Percentiles rank a stretch among this genome's conserved stretches.
These are phyloP conservation scores for Diplodia seriata DNA, from an alignment of 2,329 filamentous ascomycete genomes.

Conservation along the genomic window DNA sequence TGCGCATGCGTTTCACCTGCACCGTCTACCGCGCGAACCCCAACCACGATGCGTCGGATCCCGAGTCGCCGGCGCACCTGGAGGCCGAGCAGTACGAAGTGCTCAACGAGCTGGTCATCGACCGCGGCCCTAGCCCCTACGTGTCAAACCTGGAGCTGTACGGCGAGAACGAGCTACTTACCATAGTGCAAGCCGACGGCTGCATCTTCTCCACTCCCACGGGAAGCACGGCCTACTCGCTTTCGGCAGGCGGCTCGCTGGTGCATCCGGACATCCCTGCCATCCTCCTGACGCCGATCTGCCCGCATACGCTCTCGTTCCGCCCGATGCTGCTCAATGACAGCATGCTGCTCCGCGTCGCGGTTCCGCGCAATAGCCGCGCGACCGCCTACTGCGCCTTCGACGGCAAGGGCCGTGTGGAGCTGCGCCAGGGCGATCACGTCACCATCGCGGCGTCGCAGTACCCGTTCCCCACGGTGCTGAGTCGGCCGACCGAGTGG, in stretches of 20 bases:
- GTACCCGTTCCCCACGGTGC: constrained; percentile 96
- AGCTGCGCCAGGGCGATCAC: constrained; percentile 90
- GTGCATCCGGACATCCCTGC: constrained; percentile 97
- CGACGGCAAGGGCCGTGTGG: constrained; percentile 93
- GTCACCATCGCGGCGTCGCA: constrained; percentile 96
- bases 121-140: constrained; percentile 94
- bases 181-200: constrained; percentile 93
- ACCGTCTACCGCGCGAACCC: constrained; percentile 80
- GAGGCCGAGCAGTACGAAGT: constrained; percentile 98
- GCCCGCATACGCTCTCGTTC: constrained; percentile 95
- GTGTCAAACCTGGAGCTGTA: constrained; percentile 97
- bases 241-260: constrained; percentile 92
- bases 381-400: constrained; percentile 97
- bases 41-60: constrained; percentile 40
- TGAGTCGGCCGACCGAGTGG: constrained; percentile 89
- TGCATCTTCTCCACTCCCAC: constrained; percentile 98
- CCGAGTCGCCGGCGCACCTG: constrained; percentile 63
- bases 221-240: constrained; percentile 87
- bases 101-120: constrained; percentile 97
- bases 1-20: constrained; percentile 98
- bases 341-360: constrained; percentile 88
- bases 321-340: constrained; percentile 97
- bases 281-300: constrained; percentile 95
- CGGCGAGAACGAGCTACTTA: constrained; percentile 92
- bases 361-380: constrained; percentile 81